Conservation (phyloP, 2,329 filamentous ascomycete species). For the Periconia digitata region DNA sequence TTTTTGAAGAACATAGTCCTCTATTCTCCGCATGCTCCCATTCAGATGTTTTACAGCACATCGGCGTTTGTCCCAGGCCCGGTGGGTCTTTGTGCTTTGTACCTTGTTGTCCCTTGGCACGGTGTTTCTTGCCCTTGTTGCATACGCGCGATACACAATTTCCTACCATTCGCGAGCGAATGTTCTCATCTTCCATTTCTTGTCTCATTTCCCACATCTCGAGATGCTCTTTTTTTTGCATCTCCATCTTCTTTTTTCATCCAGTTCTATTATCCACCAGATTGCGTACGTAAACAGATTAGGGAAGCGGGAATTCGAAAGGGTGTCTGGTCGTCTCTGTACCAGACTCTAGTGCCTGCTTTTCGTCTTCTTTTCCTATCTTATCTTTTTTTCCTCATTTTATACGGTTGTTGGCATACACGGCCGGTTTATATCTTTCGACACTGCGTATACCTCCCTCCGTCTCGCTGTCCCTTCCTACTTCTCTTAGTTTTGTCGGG, state of each 20-base stretch:
- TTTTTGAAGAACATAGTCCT: neutral
- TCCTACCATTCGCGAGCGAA: neutral
- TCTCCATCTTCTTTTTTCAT: neutral
- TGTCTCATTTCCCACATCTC: neutral
- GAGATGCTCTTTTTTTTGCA: neutral
- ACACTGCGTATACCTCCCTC: too few relatives aligned
- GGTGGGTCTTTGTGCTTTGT: neutral
- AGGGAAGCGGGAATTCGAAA: neutral
- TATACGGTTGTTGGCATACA: too few relatives aligned
- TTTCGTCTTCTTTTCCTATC: too few relatives aligned
- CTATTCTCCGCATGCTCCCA: neutral
- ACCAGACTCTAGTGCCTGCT: too few relatives aligned
- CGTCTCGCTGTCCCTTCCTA: too few relatives aligned
- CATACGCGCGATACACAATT: conserved; percentile 1
- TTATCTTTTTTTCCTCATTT: too few relatives aligned
- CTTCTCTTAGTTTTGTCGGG: too few relatives aligned
- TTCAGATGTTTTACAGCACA: neutral
- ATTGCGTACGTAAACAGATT: neutral
- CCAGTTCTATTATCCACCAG: conserved; percentile 1
- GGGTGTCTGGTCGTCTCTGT: too few relatives aligned
- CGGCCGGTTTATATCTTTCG: too few relatives aligned
- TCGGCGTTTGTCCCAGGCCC: neutral
- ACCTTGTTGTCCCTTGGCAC: neutral
- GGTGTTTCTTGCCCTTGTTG: neutral
- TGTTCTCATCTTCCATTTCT: neutral